phyloP scores from a whole-genome alignment of 495 filamentous ascomycete species.

The Sordaria brevicollis region DNA sequence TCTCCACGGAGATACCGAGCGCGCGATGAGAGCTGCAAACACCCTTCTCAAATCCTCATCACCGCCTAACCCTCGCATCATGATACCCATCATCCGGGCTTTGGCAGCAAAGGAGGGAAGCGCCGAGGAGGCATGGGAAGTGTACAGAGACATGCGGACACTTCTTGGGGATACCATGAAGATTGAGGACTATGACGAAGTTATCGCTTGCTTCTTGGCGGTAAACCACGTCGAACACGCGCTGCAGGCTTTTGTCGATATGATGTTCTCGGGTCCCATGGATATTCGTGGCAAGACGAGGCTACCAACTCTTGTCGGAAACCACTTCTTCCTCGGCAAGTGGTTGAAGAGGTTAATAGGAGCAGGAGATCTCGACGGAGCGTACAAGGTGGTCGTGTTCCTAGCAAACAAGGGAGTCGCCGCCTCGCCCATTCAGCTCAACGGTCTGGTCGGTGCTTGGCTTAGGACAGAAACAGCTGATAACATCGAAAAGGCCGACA shows the following conservation, averaged over 20 bases:
- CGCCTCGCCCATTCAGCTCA: slow-evolving; percentile 59
- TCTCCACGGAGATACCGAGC: slow-evolving; percentile 46
- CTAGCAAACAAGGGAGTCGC: slow-evolving; percentile 56
- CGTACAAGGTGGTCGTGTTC: slow-evolving; percentile 54
- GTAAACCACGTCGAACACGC: slow-evolving; percentile 50
- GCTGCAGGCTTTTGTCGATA: slow-evolving; percentile 68
- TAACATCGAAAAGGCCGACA: slow-evolving; percentile 52
- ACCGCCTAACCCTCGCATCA: slow-evolving; percentile 42
- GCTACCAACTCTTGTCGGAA: slow-evolving; percentile 53
- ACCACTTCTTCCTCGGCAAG: slow-evolving; percentile 70
- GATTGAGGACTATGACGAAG: slow-evolving; percentile 64
- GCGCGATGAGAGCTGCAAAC: slow-evolving; percentile 52
- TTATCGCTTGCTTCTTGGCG: slow-evolving; percentile 53
- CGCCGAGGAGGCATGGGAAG: slow-evolving; percentile 50
- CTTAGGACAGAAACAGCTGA: slow-evolving; percentile 46
- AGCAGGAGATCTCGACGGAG: slow-evolving; percentile 57
- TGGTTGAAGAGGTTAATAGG: slow-evolving; percentile 76
- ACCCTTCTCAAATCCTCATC: slow-evolving; percentile 44
- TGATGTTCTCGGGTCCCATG: slow-evolving; percentile 59
- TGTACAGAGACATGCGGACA: slow-evolving; percentile 52
- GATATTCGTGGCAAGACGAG: slow-evolving; percentile 30
- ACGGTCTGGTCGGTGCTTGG: slow-evolving; percentile 68
- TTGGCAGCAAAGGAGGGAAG: slow-evolving; percentile 23
- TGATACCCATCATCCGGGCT: slow-evolving; percentile 56
- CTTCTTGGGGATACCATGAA: slow-evolving; percentile 51